A percentile compares a stretch with the other conserved stretches of the same genome.
Conservation (phyloP, 495 filamentous ascomycete genomes). For the Daldinia caldariorum region DNA sequence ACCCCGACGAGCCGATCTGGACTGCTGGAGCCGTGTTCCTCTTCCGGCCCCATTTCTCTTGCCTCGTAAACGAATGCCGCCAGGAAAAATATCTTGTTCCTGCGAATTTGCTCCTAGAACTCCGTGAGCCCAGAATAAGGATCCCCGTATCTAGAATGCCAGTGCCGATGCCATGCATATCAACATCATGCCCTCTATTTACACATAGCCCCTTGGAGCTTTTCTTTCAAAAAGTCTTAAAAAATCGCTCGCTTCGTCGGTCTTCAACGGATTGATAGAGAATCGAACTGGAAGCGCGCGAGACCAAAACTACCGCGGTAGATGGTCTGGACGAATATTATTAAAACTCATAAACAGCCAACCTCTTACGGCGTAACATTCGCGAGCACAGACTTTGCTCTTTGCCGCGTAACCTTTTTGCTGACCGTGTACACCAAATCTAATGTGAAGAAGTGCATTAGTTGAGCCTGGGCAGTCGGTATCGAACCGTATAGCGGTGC, state of each 20-base stretch:
- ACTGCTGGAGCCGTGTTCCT: conserved; percentile 20
- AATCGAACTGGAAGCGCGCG: conserved; percentile 45
- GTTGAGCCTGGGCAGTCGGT: conserved; percentile 68
- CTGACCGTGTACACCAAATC: conserved; percentile 72
- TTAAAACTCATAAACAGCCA: conserved; percentile 27
- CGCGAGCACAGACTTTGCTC: conserved; percentile 56
- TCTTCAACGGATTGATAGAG: conserved; percentile 43
- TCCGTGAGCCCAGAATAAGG: conserved; percentile 55
- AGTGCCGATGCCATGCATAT: conserved; percentile 64
- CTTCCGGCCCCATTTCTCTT: conserved; percentile 24
- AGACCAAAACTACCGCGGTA: conserved; percentile 12
- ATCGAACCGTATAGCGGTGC: conserved; percentile 70
- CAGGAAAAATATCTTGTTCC: conserved; percentile 45
- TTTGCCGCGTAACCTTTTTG: conserved; percentile 65
- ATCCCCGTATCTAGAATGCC: conserved; percentile 62
- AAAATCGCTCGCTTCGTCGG: conserved; percentile 41
- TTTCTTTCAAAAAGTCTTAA: conserved; percentile 47
- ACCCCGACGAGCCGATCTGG: conserved; percentile 36
- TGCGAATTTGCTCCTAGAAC: conserved; percentile 58
- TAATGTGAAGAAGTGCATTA: conserved; percentile 73
- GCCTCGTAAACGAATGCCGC: conserved; percentile 52
- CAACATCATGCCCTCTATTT: conserved; percentile 63
- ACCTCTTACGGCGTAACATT: conserved; percentile 54
- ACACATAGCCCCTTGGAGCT: conserved; percentile 53
- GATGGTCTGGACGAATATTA: conserved; percentile 37